These are phyloP conservation scores for Mycena belliarum DNA, from an alignment of 768 basidiomycete genomes.

Conservation along the genomic window DNA sequence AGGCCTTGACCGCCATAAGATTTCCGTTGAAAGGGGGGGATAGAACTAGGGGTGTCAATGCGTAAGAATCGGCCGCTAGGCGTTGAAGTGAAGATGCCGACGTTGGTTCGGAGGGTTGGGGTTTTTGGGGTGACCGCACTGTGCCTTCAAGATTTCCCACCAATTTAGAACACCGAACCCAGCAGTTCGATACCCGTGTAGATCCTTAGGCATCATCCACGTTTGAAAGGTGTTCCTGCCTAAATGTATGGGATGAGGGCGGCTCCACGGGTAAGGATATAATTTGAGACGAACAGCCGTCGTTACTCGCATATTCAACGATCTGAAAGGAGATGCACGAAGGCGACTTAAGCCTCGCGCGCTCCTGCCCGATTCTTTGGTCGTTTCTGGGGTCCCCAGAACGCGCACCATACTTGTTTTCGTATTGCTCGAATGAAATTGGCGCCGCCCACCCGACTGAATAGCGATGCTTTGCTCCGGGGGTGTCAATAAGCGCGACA, in stretches of 20 bases:
- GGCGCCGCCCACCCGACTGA: constrained; percentile 2
- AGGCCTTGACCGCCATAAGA: constrained; percentile 6
- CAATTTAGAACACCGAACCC: constrained; percentile 18
- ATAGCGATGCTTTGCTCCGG: constrained; percentile 19
- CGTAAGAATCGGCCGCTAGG: neutral
- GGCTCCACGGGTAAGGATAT: neutral
- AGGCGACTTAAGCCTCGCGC: constrained; percentile 12
- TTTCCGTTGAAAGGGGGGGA: constrained; percentile 10
- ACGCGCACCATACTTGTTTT: neutral
- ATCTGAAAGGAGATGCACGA: constrained; percentile 22
- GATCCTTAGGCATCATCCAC: constrained; percentile 21
- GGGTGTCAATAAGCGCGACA: constrained; percentile 14
- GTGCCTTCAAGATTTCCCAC: constrained; percentile 11
- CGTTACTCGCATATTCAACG: constrained; percentile 11
- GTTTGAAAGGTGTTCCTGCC: constrained; percentile 22
- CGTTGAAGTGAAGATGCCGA: neutral
- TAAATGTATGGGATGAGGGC: constrained; percentile 1
- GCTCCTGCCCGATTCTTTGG: constrained; percentile 21
- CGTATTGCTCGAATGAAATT: constrained; percentile 19
- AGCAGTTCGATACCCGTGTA: constrained; percentile 17
- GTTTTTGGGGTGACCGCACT: constrained; percentile 9
- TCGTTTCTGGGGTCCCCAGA: constrained; percentile 17
- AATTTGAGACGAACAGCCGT: constrained; percentile 11
- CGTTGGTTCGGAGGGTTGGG: constrained; percentile 9
- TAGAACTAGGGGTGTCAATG: neutral